phyloP scores from a whole-genome alignment of 1,284 basidiomycete genomes.

The Singerocomus rubriflavus region DNA sequence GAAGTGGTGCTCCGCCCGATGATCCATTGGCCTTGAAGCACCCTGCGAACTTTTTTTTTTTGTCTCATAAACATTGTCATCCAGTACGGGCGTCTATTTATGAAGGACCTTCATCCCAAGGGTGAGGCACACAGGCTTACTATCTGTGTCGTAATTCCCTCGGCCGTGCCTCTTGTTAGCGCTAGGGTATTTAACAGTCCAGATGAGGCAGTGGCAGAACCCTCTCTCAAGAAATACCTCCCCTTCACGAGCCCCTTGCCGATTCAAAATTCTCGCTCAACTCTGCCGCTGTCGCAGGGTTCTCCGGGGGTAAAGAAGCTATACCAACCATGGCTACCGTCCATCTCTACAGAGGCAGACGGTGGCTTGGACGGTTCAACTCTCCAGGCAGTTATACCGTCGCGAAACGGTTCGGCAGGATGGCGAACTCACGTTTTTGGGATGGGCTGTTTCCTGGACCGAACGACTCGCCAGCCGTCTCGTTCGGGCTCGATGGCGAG shows the following conservation, averaged over 20 bases:
- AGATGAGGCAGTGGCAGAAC: neutral
- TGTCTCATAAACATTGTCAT: too few relatives aligned
- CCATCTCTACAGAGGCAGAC: constrained; percentile 24
- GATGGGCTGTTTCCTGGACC: constrained; percentile 30
- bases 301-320: constrained; percentile 34
- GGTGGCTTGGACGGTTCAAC: constrained; percentile 36
- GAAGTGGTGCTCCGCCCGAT: too few relatives aligned
- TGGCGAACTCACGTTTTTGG: constrained; percentile 31
- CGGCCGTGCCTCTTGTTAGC: neutral
- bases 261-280: constrained; percentile 21
- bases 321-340: constrained; percentile 31
- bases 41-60: too few relatives aligned
- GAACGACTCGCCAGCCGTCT: constrained; percentile 17
- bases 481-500: constrained; percentile 30
- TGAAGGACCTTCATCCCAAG: too few relatives aligned
- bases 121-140: neutral
- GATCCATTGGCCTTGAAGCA: too few relatives aligned
- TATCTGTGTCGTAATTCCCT: too few relatives aligned
- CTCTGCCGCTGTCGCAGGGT: constrained; percentile 24
- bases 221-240: constrained; percentile 18
- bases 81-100: too few relatives aligned
- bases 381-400: constrained; percentile 31
- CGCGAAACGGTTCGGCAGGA: constrained; percentile 27
- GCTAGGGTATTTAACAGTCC: neutral
- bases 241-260: constrained; percentile 14